phyloP scores from a whole-genome alignment of 2,329 filamentous ascomycete species.

The Exophiala lecanii-corni region DNA sequence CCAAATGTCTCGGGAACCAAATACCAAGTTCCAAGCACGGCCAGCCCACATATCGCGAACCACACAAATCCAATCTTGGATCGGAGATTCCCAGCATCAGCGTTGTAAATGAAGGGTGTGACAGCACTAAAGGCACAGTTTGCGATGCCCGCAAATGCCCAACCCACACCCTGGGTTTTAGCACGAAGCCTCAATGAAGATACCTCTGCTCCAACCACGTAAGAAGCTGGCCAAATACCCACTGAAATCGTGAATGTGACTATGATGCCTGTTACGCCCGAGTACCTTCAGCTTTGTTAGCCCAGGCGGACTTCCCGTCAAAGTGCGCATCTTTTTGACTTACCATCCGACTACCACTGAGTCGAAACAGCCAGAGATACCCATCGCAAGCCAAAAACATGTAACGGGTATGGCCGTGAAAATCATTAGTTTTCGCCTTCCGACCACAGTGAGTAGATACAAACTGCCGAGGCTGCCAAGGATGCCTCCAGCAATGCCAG shows the following conservation, averaged over 20 bases:
- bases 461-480: slow-evolving; percentile 42
- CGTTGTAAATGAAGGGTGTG: slow-evolving; percentile 18
- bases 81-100: slow-evolving; percentile 26
- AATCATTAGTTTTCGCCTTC: slow-evolving; percentile 37
- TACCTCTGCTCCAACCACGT: slow-evolving; percentile 33
- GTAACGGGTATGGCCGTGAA: slow-evolving; percentile 31
- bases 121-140: slow-evolving; percentile 9
- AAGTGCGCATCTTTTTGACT: background rate
- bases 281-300: slow-evolving; percentile 26
- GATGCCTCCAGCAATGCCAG: slow-evolving; percentile 43
- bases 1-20: slow-evolving; percentile 26
- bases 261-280: no score
- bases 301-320: background rate
- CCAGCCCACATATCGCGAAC: slow-evolving; percentile 26
- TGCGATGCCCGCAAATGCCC: background rate
- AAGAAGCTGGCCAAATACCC: slow-evolving; percentile 35
- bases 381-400: slow-evolving; percentile 43
- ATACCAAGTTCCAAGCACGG: slow-evolving; percentile 25
- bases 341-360: slow-evolving; percentile 39
- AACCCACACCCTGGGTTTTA: slow-evolving; percentile 34
- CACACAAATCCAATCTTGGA: slow-evolving; percentile 36
- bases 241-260: slow-evolving; percentile 39
- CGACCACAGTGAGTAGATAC: slow-evolving; percentile 40
- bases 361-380: slow-evolving; percentile 44
- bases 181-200: slow-evolving; percentile 35